Percentiles rank a stretch among this genome's conserved stretches.
Evolutionary conservation across 192 early-diverging fungal species (phyloP).

Genomic region (Spizellomyces sp.): DNA sequence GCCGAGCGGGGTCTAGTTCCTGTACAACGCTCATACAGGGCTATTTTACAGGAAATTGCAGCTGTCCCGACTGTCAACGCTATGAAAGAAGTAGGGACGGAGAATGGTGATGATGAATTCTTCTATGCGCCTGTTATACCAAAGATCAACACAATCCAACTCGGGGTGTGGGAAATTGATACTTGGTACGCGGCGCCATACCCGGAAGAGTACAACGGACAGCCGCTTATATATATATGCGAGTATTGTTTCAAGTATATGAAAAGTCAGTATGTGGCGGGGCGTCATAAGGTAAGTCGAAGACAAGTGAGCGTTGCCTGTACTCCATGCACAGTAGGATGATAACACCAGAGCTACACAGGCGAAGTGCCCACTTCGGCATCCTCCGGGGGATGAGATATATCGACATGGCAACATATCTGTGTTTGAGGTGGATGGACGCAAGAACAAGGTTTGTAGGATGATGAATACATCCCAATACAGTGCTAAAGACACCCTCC

Average conservation of each 20-base stretch:
- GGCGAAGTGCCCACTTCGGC: constrained; percentile 74
- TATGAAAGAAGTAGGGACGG: too few species aligned
- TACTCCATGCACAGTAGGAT: neutral
- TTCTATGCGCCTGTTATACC: constrained; percentile 9
- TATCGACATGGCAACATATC: constrained; percentile 70
- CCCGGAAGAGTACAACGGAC: constrained; percentile 81
- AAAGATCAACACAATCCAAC: constrained; percentile 45
- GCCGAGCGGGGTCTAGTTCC: constrained; percentile 3
- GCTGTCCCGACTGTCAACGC: neutral
- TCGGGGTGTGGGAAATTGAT: constrained; percentile 83
- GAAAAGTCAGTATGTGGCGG: constrained; percentile 67
- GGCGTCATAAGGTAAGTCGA: constrained; percentile 68
- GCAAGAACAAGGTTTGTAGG: constrained; percentile 64
- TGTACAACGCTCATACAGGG: neutral
- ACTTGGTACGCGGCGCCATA: constrained; percentile 96
- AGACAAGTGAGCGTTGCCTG: neutral
- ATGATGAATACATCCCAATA: constrained; percentile 24
- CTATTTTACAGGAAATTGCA: neutral
- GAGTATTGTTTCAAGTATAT: constrained; percentile 95
- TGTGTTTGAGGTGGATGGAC: constrained; percentile 86
- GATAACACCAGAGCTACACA: constrained; percentile 28
- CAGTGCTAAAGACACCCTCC: constrained; percentile 10
- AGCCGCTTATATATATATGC: constrained; percentile 79
- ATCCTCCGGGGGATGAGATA: constrained; percentile 80
- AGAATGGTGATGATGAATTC: neutral